Base-by-base conservation (phyloP, 352 stramenopile species). In the Globisporangium irregulare region DNA sequence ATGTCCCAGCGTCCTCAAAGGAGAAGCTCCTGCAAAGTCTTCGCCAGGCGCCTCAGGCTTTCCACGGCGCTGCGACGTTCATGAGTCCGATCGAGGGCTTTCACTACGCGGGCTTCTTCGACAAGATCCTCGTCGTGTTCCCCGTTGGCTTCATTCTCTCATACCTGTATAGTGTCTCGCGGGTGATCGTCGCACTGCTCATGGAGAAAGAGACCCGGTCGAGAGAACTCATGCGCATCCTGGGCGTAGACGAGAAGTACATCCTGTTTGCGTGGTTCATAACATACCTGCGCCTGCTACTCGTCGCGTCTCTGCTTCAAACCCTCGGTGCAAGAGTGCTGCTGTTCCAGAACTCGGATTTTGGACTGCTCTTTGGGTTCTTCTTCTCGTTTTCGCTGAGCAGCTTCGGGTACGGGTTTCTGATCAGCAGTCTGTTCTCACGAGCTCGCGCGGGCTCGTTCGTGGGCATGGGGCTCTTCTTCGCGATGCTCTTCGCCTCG, bases 191-290 rank as follows among this genome's bases (percentile, higher is more conserved):
- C 10, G 85, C 82, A n/a, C 79, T 98, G 55, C 80, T 98, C 6
- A 85, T 82, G 57, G 95, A 98, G 70, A 98, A 98, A 64, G 95
- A 98, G 72, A 91, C 81, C 6, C 79, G 78, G 0, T 91, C 95
- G 54, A 87, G 95, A 60, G 95, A 99, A 66, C 84, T 92, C 5
- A 92, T 98, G 78, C 80, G 89, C 7, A 98, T 98, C 64, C 91
- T 98, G 67, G 95, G 95, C 20, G 77, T 98, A 25, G 65, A 76
- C 9, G 83, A 94, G 36, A n/a, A 25, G 4, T 60, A 77, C 53
- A 75, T 92, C 20, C 73, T 91, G 53, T 20, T 62, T 18, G 75
- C 80, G 3, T 94, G 86, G 86, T 72, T 97, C 5, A 32, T 98
- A 41, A 95, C 87, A 9, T 97, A 97, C 57, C 9, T 93, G 3